phyloP scores from a whole-genome alignment of 805 yeast genomes.

The Starmerella asiatica region DNA sequence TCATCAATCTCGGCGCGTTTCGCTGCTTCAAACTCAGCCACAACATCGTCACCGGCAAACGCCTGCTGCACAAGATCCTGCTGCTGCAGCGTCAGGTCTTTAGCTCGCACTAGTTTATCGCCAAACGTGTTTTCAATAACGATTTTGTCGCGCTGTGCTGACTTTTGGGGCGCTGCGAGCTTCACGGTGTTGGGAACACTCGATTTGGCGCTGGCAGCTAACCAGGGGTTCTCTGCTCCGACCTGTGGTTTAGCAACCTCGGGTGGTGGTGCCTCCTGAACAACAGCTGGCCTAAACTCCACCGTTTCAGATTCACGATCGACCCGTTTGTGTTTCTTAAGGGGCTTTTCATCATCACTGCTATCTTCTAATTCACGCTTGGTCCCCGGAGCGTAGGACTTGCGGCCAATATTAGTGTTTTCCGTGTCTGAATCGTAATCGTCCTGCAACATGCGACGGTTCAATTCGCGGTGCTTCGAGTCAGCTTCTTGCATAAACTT shows the following conservation, averaged over 20 bases:
- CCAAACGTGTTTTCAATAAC: constrained; percentile 17
- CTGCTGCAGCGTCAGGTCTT: constrained; percentile 22
- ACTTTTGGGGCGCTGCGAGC: constrained; percentile 2
- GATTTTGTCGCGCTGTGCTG: constrained; percentile 28
- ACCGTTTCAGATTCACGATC: constrained; percentile 9
- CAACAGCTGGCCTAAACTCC: constrained; percentile 1
- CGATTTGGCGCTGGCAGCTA: constrained; percentile 5
- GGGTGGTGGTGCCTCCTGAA: background rate
- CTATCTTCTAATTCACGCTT: constrained; percentile 21
- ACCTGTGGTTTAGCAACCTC: background rate
- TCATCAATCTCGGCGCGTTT: constrained; percentile 52
- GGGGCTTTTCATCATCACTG: constrained; percentile 19
- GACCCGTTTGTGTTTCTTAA: background rate
- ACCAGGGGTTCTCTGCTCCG: constrained; percentile 12
- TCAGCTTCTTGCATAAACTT: constrained; percentile 91
- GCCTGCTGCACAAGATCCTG: constrained; percentile 74
- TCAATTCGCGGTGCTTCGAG: constrained; percentile 47
- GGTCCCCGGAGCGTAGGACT: constrained; percentile 15
- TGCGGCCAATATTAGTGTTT: constrained; percentile 40
- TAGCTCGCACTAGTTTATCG: constrained; percentile 17
- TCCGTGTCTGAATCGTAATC: constrained; percentile 22
- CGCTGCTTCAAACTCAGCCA: constrained; percentile 63
- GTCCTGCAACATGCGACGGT: constrained; percentile 34
- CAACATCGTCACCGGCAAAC: constrained; percentile 94
- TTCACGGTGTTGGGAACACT: constrained; percentile 6